Base-by-base conservation (phyloP, 768 basidiomycete species). In the Psilocybe cyanescens region DNA sequence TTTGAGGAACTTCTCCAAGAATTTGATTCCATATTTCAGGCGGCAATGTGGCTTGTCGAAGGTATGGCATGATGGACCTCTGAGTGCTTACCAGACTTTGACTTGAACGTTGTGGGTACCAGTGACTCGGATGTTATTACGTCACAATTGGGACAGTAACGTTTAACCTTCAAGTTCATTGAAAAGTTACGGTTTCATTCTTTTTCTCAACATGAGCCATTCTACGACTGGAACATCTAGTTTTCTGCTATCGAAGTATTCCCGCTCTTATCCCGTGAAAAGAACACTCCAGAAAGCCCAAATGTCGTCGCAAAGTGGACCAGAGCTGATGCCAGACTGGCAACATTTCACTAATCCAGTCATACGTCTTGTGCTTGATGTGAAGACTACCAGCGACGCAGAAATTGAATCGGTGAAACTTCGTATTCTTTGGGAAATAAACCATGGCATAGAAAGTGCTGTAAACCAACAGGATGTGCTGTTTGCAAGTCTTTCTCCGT, bases 341-440 rank as follows among this genome's bases (percentile, higher is more conserved):
- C 88, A 91, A 67, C 91, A 92, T 68, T 92, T 87, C 66, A 82
- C 83, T 17, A 91, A 92, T 65, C 90, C 91, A 1, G 72, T 80
- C 53, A 83, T 93, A 60, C 81, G 76, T 41, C 80, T 92, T 31
- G 72, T 83, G 24, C 77, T 93, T 31, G 90, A 93, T 69, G 77
- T 81, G 35, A 85, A 78, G 65, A 87, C 81, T 70, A 76, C 81
- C 29, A 74, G 74, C 4, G 74, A 76, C 12, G 79, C 79, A 19
- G 80, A 81, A 41, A 78, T 90, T 3, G 83, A 86, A 63, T 90
- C 89, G 47, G 84, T 90, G 63, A 78, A 87, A 41, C 71, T 91
- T 62, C 84, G 85, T 31, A 83, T 92, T 47, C 46, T 86, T 45
- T 92, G 91, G 91, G 77, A 73, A 39, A 78, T 91, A 68, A 76